Base-by-base conservation (phyloP, 768 basidiomycete genomes). In the Aureoboletus auriporus region DNA sequence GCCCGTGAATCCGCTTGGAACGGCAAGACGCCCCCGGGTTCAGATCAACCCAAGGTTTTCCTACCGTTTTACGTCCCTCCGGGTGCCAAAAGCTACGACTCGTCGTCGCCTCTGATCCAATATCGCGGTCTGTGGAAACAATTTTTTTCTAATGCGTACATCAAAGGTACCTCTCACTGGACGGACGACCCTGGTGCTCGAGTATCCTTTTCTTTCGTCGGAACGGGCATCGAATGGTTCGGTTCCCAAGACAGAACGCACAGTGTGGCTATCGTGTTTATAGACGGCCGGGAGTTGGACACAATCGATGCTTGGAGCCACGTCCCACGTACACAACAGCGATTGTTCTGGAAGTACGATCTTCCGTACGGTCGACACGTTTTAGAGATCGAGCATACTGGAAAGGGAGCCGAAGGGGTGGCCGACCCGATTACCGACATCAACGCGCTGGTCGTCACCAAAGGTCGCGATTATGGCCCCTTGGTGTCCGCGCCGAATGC, bases 211-310 rank as follows among this genome's bases (percentile, higher is more conserved):
- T 71, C 75, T 3, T 89, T 89, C 65, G 69, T 70, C n/a, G 88
- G 87, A 12, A 84, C 82, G 11, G 85, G 85, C 1, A 74, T 90
- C 54, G 88, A 89, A 66, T 86, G 82, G 82, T 89, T 89, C 54
- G 88, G 88, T 28, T 76, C 73, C 57, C 72, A 69, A 35, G 80
- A 77, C 54, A 69, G 60, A 35, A 62, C 55, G 13, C 80, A 88
- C 57, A 83, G 87, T 12, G 62, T 75, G 8, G 73, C 81, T 5
- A 54, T 73, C 20, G 75, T 89, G 11, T 78, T 72, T 44, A 69
- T 89, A 14, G 83, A 89, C 49, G 82, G 82, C 16, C 63, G 65
- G 37, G 67, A 69, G 23, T 59, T 73, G 13, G 59, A 70, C 23
- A 66, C 58, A 14, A 71, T 86, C 40, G 75, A 86, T 58, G 56